These are phyloP conservation scores for Fusarium ambrosium DNA, from an alignment of 2,329 filamentous ascomycete species.

Conservation along the genomic window DNA sequence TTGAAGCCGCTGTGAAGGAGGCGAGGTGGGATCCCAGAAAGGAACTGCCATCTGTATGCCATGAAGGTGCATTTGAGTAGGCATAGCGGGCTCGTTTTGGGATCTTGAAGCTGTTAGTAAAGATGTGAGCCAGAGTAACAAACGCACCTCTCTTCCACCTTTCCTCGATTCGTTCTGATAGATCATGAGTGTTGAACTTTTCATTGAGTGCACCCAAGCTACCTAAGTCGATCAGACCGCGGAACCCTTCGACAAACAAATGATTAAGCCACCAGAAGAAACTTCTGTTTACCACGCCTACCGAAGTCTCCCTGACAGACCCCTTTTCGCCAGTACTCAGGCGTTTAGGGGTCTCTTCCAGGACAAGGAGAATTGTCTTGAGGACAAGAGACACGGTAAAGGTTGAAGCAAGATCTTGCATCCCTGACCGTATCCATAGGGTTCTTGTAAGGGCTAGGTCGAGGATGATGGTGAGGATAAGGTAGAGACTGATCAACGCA, in stretches of 20 bases:
- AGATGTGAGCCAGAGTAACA: accelerated
- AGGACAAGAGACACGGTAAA: conserved; percentile 44
- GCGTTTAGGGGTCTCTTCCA: conserved; percentile 52
- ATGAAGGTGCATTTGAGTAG: conserved; percentile 46
- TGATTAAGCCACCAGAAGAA: conserved; percentile 55
- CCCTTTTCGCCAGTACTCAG: conserved; percentile 31
- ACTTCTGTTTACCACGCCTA: conserved; percentile 51
- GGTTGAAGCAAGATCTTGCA: conserved; percentile 44
- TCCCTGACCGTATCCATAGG: conserved; percentile 49
- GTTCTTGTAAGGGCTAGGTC: conserved; percentile 52
- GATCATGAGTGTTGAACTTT: conserved; percentile 44
- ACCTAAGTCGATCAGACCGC: conserved; percentile 39
- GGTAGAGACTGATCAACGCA: conserved; percentile 48
- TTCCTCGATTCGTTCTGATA: conserved; percentile 36
- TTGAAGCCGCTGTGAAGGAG: conserved; percentile 56
- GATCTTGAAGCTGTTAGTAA: conserved; percentile 8
- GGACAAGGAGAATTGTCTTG: conserved; percentile 47
- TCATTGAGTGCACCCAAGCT: conserved; percentile 47
- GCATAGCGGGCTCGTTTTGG: conserved; percentile 37
- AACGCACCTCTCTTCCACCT: conserved; percentile 43
- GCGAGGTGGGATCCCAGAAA: conserved; percentile 53
- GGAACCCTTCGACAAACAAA: conserved; percentile 47
- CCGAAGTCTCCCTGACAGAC: conserved; percentile 49
- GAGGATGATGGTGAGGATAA: conserved; percentile 51
- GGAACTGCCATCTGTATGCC: conserved; percentile 48